Evolutionary conservation across 805 yeast species (phyloP), one percentile per base, ranked within the genome.

Genomic region (Zygotorulaspora sp.): DNA sequence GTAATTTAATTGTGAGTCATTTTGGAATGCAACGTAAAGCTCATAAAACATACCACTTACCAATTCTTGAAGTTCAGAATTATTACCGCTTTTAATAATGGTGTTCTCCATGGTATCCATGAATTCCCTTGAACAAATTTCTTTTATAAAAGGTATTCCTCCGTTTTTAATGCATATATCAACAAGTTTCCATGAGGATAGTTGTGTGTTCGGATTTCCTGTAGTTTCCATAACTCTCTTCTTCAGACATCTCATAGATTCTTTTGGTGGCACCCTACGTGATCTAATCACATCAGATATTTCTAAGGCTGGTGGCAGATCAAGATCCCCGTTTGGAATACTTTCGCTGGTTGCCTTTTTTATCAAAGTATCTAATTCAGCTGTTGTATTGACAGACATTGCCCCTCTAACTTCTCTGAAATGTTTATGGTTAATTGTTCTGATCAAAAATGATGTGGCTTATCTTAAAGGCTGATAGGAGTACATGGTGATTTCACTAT

Each of bases 111-210:
- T 64, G 17, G 86, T 78, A 58, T 84, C 96, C 65, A 88, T 74
- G 48, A 90, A 90, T 58, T 90, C 97, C 45, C 87, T 77, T 7
- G 89, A 74, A 22, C 90, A 76, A 20, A 89, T 70, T 52, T 87
- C 96, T 14, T 67, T 70, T 15, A 90, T 68, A 52, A 92, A 89
- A 51, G 86, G 95, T 32, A 70, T 69, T 6, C 98, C 98, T 32
- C 96, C 89, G 58, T 92, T 92, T 63, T 92, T 92, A 38, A 90
- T 81, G 62, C 96, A 84, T 31, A 86, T 72, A 52, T 92, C 97
- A 21, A 82, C 70, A 44, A 92, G 67, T 53, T 82, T 83, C 55
- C 92, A 71, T 0, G 89, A 70, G 4, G 92, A 75, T 18, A 79
- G 70, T 53, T 85, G 84, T 7, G 80, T 75, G 58, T 89, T 88